Conservation (phyloP, 106 monocot genomes). For the Phalaenopsis aphrodite region DNA sequence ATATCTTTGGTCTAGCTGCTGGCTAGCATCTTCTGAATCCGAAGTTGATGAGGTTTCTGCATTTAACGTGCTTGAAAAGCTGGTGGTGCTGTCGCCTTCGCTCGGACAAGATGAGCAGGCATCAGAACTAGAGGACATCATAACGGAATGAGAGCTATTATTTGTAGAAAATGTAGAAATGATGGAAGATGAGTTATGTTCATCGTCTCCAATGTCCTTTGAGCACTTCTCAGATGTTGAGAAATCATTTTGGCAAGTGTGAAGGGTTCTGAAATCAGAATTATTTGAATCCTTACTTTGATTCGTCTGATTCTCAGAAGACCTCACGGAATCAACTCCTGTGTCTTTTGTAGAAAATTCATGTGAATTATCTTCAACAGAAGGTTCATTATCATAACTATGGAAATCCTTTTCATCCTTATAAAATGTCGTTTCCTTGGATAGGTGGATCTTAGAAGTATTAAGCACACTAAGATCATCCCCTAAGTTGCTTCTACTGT, state of each 20-base stretch:
- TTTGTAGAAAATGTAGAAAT: background rate
- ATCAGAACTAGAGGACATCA: slow-evolving; percentile 50
- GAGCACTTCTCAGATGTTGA: slow-evolving; percentile 2
- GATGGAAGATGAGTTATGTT: slow-evolving; percentile 8
- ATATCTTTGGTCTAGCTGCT: slow-evolving; percentile 36
- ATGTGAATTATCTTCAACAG: slow-evolving; percentile 1
- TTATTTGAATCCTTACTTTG: slow-evolving; percentile 5
- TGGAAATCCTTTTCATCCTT: slow-evolving; percentile 6
- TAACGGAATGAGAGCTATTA: background rate
- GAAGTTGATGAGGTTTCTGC: slow-evolving; percentile 62
- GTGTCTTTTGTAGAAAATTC: slow-evolving; percentile 5
- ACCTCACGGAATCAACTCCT: slow-evolving; percentile 1
- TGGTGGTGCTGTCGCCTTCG: slow-evolving; percentile 50
- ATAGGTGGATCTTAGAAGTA: slow-evolving; percentile 9
- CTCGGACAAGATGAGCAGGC: slow-evolving; percentile 65
- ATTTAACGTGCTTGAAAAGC: slow-evolving; percentile 49
- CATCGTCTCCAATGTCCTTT: background rate
- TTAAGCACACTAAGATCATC: slow-evolving; percentile 8
- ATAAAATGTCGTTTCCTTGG: slow-evolving; percentile 7
- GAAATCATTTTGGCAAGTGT: slow-evolving; percentile 8
- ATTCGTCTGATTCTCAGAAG: slow-evolving; percentile 4
- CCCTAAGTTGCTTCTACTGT: slow-evolving; percentile 19
- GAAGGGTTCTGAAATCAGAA: background rate
- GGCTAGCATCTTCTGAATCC: slow-evolving; percentile 78
- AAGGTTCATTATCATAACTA: background rate